Conservation (phyloP, 108 stramenopile genomes). For the Asterionellopsis glacialis region DNA sequence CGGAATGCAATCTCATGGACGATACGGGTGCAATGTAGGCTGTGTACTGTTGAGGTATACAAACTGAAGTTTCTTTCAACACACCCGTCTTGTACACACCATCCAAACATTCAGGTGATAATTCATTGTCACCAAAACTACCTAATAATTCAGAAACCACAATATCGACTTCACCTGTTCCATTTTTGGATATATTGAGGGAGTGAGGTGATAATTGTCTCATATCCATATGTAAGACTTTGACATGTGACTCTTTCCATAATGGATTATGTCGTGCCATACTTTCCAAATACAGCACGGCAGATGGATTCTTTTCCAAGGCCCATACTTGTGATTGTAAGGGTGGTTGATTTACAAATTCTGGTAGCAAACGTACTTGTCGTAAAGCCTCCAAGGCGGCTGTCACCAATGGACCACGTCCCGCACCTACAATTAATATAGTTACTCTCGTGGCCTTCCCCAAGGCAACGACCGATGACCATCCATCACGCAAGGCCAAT, state of each 20-base stretch:
- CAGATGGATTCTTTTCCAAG: constrained; percentile 97
- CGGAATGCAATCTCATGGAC: constrained; percentile 79
- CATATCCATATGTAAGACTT: constrained; percentile 91
- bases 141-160: constrained; percentile 96
- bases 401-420: constrained; percentile 93
- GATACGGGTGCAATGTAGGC: constrained; percentile 90
- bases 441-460: constrained; percentile 29
- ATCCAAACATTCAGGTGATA: constrained; percentile 97
- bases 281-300: constrained; percentile 89
- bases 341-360: constrained; percentile 7
- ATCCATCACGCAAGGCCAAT: constrained; percentile 47
- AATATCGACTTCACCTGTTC: constrained; percentile 58
- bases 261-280: constrained; percentile 47
- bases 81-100: constrained; percentile 75
- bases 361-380: constrained; percentile 20
- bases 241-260: constrained; percentile 70
- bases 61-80: constrained; percentile 61
- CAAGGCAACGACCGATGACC: constrained; percentile 10
- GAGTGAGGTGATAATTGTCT: constrained; percentile 48
- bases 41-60: constrained; percentile 71
- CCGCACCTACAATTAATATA: constrained; percentile 95
- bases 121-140: constrained; percentile 97
- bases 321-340: constrained; percentile 52
- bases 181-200: constrained; percentile 26
- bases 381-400: constrained; percentile 66